A percentile compares a stretch with the other conserved stretches of the same genome.
Evolutionary conservation across 208 protist species (phyloP).

Genomic region (Leishmania braziliensis): DNA sequence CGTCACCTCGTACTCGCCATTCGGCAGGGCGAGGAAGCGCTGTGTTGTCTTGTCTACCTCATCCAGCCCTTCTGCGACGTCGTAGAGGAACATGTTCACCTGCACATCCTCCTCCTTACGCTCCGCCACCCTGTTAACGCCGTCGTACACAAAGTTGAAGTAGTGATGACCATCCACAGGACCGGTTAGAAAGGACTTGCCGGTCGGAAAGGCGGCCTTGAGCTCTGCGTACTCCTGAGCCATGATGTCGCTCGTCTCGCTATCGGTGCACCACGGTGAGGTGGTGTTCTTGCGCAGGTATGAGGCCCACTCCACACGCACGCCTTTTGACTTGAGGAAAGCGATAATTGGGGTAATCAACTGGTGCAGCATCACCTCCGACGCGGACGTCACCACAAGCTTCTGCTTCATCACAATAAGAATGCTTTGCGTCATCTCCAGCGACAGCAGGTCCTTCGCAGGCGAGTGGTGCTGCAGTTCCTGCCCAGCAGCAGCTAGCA

Average conservation of each 20-base stretch:
- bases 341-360: conserved; percentile 49
- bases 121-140: conserved; percentile 36
- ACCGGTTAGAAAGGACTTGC: conserved; percentile 79
- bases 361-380: conserved; percentile 72
- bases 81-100: conserved; percentile 82
- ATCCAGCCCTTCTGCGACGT: conserved; percentile 32
- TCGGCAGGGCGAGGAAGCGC: conserved; percentile 34
- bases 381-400: conserved; percentile 53
- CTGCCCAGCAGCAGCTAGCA: conserved; percentile 49
- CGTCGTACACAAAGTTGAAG: conserved; percentile 89
- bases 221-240: conserved; percentile 88
- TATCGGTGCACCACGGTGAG: conserved; percentile 61
- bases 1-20: conserved; percentile 68
- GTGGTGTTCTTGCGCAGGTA: conserved; percentile 83
- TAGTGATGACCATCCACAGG: conserved; percentile 88
- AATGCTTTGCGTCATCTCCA: conserved; percentile 58
- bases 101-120: conserved; percentile 66
- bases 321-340: conserved; percentile 30
- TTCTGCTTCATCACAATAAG: conserved; percentile 48
- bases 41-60: conserved; percentile 33
- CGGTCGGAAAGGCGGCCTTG: conserved; percentile 74
- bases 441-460: conserved; percentile 32
- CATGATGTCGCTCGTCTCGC: conserved; percentile 83
- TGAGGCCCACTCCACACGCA: conserved; percentile 77
- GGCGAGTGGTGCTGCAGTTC: conserved; percentile 31